phyloP scores from a whole-genome alignment of 192 early-diverging fungal genomes.

The Rhizophagus prolifer region DNA sequence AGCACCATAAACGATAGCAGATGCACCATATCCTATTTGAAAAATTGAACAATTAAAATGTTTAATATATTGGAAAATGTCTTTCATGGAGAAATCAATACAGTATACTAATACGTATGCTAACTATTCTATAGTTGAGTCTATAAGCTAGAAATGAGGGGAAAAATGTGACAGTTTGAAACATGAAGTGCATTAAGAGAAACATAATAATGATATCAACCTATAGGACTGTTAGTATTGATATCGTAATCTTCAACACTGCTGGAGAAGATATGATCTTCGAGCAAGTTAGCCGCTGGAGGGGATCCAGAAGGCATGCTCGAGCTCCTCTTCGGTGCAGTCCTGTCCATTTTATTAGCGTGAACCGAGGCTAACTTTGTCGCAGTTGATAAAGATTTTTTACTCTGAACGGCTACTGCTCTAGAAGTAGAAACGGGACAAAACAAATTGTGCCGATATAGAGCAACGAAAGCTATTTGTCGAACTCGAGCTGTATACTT shows the following conservation, averaged over 20 bases:
- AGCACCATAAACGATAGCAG: slow-evolving; percentile 81
- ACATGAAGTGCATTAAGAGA: too few species aligned
- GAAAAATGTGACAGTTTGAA: too few species aligned
- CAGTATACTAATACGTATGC: too few species aligned
- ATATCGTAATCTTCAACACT: slow-evolving; percentile 28
- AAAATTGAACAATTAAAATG: slow-evolving; percentile 13
- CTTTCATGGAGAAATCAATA: neutral
- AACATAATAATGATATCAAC: neutral
- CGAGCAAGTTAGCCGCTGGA: neutral
- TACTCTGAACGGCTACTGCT: neutral
- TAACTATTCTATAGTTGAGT: too few species aligned
- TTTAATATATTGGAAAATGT: neutral
- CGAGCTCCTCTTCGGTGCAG: neutral
- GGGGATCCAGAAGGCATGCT: slow-evolving; percentile 10
- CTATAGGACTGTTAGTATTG: slow-evolving; percentile 16
- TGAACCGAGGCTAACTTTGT: neutral
- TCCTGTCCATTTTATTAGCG: slow-evolving; percentile 1
- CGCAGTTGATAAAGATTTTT: neutral
- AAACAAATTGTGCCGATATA: slow-evolving; percentile 1
- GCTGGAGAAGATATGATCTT: slow-evolving; percentile 24
- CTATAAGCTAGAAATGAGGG: too few species aligned
- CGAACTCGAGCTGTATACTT: neutral
- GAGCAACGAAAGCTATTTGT: neutral
- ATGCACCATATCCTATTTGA: slow-evolving; percentile 76
- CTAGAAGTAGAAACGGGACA: neutral